Evolutionary conservation across 352 stramenopile genomes (phyloP), one percentile per base, ranked within the genome.

Genomic region (Saprolegnia diclina): DNA sequence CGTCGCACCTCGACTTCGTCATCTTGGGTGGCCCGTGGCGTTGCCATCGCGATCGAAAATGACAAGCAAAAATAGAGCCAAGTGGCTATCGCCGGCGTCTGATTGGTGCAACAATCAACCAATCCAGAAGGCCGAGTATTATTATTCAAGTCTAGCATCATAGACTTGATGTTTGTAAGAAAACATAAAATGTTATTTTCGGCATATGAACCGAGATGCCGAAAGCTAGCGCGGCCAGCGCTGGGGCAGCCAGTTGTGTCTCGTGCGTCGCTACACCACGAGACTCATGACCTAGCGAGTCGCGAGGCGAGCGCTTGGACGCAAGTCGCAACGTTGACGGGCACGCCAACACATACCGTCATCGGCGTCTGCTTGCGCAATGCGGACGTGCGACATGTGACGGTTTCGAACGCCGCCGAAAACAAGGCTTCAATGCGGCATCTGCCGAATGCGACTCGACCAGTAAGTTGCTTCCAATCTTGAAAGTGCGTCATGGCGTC

Each of bases 11-110:
- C 63, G 5, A 69, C 53, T 6, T 69, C 63, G 21, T 69, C 63
- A 13, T 69, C 63, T 48, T 52, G 63, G 10, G 29, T 22, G 9
- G 16, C 21, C 11, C 50, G 63, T 45, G 63, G 29, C 26, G 63
- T 69, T 38, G 63, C 48, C 63, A 69, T 69, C n/a, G 42, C 19
- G 55, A 22, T 48, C n/a, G 64, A 16, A 29, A 62, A 57, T 59
- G 52, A 59, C 52, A 59, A 16, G 52, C 52, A 26, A 59, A 59
- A 59, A 42, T 59, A 59, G 52, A 35, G 29, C 29, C 29, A 35
- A 35, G 29, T 35, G 29, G 29, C 29, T 35, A 5, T 4, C 11
- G 11, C 52, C 19, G 11, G 16, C 35, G 11, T 59, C 7, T 59
- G 52, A 59, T 59, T 59, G 52, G 52, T 59, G 11, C 11, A 59